phyloP scores from a whole-genome alignment of 768 basidiomycete genomes.

The Cystofilobasidium macerans region DNA sequence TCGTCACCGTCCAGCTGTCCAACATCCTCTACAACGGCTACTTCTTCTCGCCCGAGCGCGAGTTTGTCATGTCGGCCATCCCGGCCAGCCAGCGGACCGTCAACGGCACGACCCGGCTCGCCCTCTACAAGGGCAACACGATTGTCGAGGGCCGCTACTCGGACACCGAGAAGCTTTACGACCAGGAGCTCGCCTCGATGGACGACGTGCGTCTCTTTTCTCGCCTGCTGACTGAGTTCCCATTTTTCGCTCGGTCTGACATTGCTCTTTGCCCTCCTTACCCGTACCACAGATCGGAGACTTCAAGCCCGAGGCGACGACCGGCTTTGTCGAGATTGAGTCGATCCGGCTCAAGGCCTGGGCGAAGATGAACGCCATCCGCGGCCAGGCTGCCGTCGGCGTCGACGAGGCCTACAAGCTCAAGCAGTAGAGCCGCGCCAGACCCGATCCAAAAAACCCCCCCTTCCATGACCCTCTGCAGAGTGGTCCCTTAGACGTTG shows the following conservation, averaged over 20 bases:
- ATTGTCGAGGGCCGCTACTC: constrained; percentile 84
- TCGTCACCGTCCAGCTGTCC: constrained; percentile 79
- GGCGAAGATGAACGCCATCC: constrained; percentile 34
- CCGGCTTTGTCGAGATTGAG: constrained; percentile 54
- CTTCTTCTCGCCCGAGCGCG: constrained; percentile 99
- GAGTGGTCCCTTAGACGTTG: too few relatives aligned
- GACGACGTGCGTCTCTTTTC: background rate
- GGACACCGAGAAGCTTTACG: constrained; percentile 74
- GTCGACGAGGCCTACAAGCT: background rate
- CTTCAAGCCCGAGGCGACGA: constrained; percentile 65
- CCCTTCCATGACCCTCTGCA: background rate
- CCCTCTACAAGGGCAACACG: constrained; percentile 93
- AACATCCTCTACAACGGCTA: constrained; percentile 95
- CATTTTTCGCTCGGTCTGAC: too few relatives aligned
- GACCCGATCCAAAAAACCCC: too few relatives aligned
- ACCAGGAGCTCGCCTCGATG: constrained; percentile 87
- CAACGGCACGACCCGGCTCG: constrained; percentile 80
- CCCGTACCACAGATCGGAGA: constrained; percentile 53
- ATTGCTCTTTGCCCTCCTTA: too few relatives aligned
- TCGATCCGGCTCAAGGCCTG: constrained; percentile 97
- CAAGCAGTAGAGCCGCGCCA: background rate
- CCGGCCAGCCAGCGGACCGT: constrained; percentile 92
- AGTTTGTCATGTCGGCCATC: constrained; percentile 81
- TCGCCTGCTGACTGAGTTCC: background rate
- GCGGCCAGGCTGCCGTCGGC: background rate